phyloP scores from a whole-genome alignment of 2,329 filamentous ascomycete species.

The Apiospora kogelbergensis region DNA sequence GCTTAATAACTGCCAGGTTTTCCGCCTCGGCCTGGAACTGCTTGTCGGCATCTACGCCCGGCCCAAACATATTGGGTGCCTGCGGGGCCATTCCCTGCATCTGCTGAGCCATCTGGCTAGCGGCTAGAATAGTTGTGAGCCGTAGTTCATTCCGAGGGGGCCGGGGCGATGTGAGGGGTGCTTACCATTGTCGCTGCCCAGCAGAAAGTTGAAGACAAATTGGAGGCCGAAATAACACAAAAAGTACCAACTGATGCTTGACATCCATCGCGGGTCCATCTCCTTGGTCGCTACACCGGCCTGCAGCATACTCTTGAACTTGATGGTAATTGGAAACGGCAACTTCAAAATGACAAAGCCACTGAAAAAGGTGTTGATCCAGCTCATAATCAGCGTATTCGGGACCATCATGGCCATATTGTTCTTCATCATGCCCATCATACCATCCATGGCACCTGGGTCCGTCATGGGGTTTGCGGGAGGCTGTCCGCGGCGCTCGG shows the following conservation, averaged over 20 bases:
- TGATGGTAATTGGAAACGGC: constrained; percentile 94
- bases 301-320: constrained; percentile 99
- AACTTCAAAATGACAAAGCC: constrained; percentile 99
- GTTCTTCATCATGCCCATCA: constrained; percentile 99
- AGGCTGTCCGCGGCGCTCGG: constrained; percentile 80
- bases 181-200: constrained; percentile 94
- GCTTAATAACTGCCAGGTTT: constrained; percentile 92
- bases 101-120: constrained; percentile 85
- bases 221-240: constrained; percentile 95
- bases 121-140: constrained; percentile 57
- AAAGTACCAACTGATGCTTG: constrained; percentile 98
- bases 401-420: constrained; percentile 99
- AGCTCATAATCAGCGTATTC: constrained; percentile 98
- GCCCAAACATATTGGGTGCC: constrained; percentile 76
- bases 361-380: constrained; percentile 99
- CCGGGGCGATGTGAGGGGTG: neutral
- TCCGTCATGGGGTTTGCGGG: constrained; percentile 94
- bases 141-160: neutral
- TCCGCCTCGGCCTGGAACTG: constrained; percentile 90
- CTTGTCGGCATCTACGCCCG: constrained; percentile 93
- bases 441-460: constrained; percentile 95
- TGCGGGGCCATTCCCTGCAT: constrained; percentile 75
- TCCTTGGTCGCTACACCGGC: constrained; percentile 94
- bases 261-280: constrained; percentile 98
- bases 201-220: constrained; percentile 94